Evolutionary conservation across 441 rosid species (phyloP).

Genomic region (Adansonia madagascariensis): DNA sequence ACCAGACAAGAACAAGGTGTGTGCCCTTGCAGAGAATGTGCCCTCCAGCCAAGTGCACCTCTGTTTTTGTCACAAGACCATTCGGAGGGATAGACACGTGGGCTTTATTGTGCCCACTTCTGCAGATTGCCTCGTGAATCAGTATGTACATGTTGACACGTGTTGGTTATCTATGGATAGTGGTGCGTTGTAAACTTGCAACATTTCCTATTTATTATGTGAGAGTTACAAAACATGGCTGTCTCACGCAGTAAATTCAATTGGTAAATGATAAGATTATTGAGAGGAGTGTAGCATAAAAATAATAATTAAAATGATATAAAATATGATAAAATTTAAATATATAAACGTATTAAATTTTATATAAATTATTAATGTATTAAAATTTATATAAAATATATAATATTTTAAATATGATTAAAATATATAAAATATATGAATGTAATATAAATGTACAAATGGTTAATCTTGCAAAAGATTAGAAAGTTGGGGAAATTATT

Average conservation of each 20-base stretch:
- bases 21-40: slow-evolving; percentile 22
- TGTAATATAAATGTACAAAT: too few species aligned
- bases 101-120: slow-evolving; percentile 29
- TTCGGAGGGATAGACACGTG: slow-evolving; percentile 24
- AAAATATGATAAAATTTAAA: too few species aligned
- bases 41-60: slow-evolving; percentile 35
- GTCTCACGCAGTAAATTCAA: too few species aligned
- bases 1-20: slow-evolving; percentile 4
- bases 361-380: too few species aligned
- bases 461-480: too few species aligned
- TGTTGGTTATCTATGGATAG: background rate
- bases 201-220: background rate
- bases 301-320: too few species aligned
- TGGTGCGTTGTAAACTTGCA: background rate
- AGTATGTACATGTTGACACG: background rate
- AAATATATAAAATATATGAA: too few species aligned
- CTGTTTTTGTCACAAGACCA: background rate
- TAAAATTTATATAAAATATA: too few species aligned
- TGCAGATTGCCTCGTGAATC: slow-evolving; percentile 25
- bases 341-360: too few species aligned
- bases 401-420: too few species aligned
- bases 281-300: too few species aligned
- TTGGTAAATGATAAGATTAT: too few species aligned
- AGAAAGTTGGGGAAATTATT: background rate
- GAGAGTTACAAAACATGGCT: background rate